These are phyloP conservation scores for Capsicum pubescens DNA, from an alignment of 257 asterid species.

Conservation along the genomic window DNA sequence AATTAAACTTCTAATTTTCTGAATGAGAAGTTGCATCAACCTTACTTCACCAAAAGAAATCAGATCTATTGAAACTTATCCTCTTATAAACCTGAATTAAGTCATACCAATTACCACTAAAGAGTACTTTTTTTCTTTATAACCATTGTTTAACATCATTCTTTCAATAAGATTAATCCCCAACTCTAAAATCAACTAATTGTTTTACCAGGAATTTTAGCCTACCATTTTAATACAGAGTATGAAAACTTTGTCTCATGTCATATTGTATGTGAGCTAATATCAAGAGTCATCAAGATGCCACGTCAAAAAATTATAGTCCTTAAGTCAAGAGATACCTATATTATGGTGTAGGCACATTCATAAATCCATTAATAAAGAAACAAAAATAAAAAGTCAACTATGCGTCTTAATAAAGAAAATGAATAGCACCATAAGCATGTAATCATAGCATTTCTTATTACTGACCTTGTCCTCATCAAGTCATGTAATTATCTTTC, in stretches of 20 bases:
- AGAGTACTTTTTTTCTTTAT: background rate
- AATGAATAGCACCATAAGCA: too few relatives aligned
- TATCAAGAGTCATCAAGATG: background rate
- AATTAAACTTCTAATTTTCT: constrained; percentile 12
- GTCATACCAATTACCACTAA: background rate
- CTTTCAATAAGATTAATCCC: background rate
- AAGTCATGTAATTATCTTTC: too few relatives aligned
- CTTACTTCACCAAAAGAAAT: background rate
- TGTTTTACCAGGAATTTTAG: background rate
- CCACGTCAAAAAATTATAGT: background rate
- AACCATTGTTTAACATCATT: background rate
- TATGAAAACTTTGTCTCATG: background rate
- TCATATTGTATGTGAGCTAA: background rate
- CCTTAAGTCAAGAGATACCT: background rate
- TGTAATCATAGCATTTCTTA: too few relatives aligned
- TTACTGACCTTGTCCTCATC: too few relatives aligned
- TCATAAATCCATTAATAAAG: too few relatives aligned
- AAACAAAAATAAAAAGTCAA: too few relatives aligned
- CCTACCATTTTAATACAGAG: background rate
- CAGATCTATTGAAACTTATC: background rate
- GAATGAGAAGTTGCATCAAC: background rate
- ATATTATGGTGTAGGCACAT: background rate
- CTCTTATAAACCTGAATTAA: background rate
- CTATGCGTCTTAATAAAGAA: background rate
- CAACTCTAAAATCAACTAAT: background rate